phyloP scores from a whole-genome alignment of 495 filamentous ascomycete species.

The Podospora anserina region DNA sequence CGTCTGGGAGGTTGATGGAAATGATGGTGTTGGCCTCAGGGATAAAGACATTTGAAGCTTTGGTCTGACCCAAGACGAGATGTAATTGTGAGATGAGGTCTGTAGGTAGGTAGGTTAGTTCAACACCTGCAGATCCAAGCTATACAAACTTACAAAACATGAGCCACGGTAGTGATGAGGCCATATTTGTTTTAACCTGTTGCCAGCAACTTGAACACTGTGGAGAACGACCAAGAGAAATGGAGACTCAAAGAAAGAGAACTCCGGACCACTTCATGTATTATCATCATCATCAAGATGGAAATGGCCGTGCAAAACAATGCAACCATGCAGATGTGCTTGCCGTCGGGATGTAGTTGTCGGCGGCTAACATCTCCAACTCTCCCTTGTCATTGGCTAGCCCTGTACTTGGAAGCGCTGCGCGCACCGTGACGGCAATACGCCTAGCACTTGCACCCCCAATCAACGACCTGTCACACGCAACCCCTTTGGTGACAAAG shows the following conservation, averaged over 20 bases:
- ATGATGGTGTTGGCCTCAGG: constrained; percentile 25
- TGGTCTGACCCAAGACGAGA: constrained; percentile 8
- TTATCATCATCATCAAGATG: background rate
- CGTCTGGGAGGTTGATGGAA: constrained; percentile 26
- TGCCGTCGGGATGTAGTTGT: background rate
- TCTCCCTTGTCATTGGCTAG: background rate
- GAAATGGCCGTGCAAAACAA: background rate
- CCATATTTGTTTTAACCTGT: background rate
- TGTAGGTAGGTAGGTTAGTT: background rate
- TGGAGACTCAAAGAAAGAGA: background rate
- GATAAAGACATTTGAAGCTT: constrained; percentile 24
- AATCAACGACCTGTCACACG: background rate
- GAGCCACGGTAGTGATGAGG: background rate
- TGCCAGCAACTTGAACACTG: background rate
- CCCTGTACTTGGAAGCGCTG: background rate
- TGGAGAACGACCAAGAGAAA: background rate
- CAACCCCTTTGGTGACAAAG: background rate
- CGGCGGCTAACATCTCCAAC: background rate
- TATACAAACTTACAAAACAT: background rate
- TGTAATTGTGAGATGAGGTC: constrained; percentile 9
- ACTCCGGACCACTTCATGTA: background rate
- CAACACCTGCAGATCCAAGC: background rate
- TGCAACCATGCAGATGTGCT: background rate
- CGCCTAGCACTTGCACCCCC: background rate
- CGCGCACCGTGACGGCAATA: background rate